A percentile compares a stretch with the other conserved stretches of the same genome.
phyloP scores from a whole-genome alignment of 805 yeast species.

The Pichia nakasei region DNA sequence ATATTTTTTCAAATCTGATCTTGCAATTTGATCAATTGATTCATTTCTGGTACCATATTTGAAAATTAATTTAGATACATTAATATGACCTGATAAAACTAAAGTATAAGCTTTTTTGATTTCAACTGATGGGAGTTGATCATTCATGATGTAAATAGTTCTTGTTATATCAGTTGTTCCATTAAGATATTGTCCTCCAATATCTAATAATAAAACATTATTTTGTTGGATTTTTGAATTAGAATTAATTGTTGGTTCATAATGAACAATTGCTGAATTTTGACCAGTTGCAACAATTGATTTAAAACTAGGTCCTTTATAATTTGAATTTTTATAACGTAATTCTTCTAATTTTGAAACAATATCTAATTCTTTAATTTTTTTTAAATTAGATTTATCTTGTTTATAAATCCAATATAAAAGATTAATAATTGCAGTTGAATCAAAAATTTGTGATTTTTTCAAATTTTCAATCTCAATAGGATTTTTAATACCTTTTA shows the following conservation, averaged over 20 bases:
- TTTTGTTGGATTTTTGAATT: slow-evolving; percentile 55
- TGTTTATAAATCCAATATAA: slow-evolving; percentile 85
- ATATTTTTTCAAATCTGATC: slow-evolving; percentile 71
- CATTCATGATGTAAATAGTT: slow-evolving; percentile 56
- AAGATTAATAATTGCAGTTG: slow-evolving; percentile 63
- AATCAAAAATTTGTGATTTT: slow-evolving; percentile 76
- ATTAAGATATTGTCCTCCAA: slow-evolving; percentile 87
- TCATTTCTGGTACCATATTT: slow-evolving; percentile 71
- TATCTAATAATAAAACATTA: slow-evolving; percentile 69
- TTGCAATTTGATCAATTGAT: slow-evolving; percentile 70
- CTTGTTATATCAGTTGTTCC: slow-evolving; percentile 97
- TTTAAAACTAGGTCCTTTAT: slow-evolving; percentile 63
- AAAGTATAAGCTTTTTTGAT: slow-evolving; percentile 65
- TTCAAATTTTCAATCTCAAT: slow-evolving; percentile 66
- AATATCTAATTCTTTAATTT: slow-evolving; percentile 45
- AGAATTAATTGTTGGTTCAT: slow-evolving; percentile 54
- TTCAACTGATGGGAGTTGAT: slow-evolving; percentile 38
- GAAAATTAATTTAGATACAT: slow-evolving; percentile 71
- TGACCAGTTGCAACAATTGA: slow-evolving; percentile 72
- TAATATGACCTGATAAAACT: slow-evolving; percentile 87
- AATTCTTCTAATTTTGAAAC: slow-evolving; percentile 42
- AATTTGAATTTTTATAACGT: slow-evolving; percentile 36
- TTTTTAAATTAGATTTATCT: slow-evolving; percentile 26
- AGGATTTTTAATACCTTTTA: slow-evolving; percentile 70
- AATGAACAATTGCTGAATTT: slow-evolving; percentile 70